Evolutionary conservation across 202 grass and related monocot species (phyloP).

Genomic region (Alloteropsis angusta): DNA sequence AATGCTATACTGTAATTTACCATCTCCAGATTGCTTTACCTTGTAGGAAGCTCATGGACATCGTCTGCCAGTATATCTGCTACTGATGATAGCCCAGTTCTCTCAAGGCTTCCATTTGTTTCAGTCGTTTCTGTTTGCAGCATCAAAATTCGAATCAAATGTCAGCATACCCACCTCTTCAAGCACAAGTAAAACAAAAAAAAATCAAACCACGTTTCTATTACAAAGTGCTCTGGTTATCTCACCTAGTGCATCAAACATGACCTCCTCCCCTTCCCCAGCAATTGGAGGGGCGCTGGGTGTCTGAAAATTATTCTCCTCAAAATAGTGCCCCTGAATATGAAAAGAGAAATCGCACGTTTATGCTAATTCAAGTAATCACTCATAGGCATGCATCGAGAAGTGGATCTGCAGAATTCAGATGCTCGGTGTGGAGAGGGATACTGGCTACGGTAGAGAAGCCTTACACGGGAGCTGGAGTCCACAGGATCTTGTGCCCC

Average conservation of each 20-base stretch:
- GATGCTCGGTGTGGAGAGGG: neutral
- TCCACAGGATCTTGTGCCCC: constrained; percentile 12
- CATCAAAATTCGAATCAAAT: neutral
- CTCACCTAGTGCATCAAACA: constrained; percentile 46
- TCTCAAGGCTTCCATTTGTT: constrained; percentile 26
- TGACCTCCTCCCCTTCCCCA: constrained; percentile 30
- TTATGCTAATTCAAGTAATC: neutral
- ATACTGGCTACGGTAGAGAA: neutral
- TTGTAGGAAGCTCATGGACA: constrained; percentile 42
- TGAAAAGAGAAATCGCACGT: neutral
- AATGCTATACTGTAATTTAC: neutral
- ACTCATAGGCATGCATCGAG: neutral
- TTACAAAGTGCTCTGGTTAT: neutral
- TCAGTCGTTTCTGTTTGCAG: constrained; percentile 18
- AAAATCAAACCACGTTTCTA: neutral
- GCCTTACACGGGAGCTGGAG: constrained; percentile 26
- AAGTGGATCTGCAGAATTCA: neutral
- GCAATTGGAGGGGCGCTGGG: constrained; percentile 86
- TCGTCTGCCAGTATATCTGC: constrained; percentile 37
- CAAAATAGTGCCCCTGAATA: constrained; percentile 35
- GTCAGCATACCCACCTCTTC: neutral
- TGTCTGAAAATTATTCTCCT: constrained; percentile 34
- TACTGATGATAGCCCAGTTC: constrained; percentile 33
- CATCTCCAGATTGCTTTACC: constrained; percentile 24
- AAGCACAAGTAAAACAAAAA: neutral